Evolutionary conservation across 305 asterid species (phyloP).

Genomic region (Fraxinus dipetala): DNA sequence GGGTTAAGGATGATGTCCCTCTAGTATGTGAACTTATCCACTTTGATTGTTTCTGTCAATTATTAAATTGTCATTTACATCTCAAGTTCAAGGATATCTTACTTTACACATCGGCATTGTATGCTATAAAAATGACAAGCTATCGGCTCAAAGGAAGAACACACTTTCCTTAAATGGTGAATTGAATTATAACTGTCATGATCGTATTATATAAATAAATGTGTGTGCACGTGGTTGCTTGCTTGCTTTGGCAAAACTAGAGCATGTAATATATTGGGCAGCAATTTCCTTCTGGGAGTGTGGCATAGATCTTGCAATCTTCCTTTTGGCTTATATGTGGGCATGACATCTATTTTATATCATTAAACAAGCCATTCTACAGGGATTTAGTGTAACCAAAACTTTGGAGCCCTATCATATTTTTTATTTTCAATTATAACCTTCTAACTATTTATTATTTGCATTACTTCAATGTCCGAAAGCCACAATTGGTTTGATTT

Average conservation of each 20-base stretch:
- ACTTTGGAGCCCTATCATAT: background rate
- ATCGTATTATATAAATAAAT: background rate
- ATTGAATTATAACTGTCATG: background rate
- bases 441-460: background rate
- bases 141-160: background rate
- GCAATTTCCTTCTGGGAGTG: background rate
- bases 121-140: background rate
- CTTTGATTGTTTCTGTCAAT: background rate
- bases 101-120: background rate
- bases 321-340: background rate
- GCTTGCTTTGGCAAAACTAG: background rate
- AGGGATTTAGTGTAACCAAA: background rate
- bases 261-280: background rate
- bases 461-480: background rate
- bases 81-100: background rate
- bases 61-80: background rate
- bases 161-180: background rate
- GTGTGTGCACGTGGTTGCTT: background rate
- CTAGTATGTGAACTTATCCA: background rate
- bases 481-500: background rate
- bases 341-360: background rate
- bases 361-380: background rate
- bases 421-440: background rate
- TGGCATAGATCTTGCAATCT: background rate
- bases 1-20: background rate